A percentile compares a stretch with the other conserved stretches of the same genome.
Conservation (phyloP, 768 basidiomycete species). For the Russula brevipes region DNA sequence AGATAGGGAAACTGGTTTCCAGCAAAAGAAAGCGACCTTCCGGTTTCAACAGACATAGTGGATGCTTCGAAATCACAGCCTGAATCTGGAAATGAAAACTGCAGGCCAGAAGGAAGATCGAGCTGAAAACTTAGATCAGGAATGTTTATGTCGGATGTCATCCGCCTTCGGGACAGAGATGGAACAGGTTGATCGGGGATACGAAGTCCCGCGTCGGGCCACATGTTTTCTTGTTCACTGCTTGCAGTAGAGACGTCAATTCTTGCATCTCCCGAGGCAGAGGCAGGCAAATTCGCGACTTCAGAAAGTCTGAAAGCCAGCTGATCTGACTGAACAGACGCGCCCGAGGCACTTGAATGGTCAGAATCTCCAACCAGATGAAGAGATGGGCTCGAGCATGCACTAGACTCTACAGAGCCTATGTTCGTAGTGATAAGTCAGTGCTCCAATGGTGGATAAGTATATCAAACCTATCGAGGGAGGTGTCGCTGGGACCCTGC, state of each 20-base stretch:
- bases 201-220: not conserved
- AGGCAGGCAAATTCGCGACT: slow-evolving; percentile 13
- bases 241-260: not conserved
- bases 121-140: slow-evolving; percentile 28
- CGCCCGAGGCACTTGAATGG: slow-evolving; percentile 6
- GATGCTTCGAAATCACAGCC: slow-evolving; percentile 12
- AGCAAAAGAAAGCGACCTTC: slow-evolving; percentile 7
- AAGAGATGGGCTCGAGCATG: slow-evolving; percentile 17
- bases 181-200: slow-evolving; percentile 10
- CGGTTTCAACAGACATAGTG: slow-evolving; percentile 5
- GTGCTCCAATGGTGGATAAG: not conserved
- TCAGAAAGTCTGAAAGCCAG: not conserved
- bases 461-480: slow-evolving; percentile 17
- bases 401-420: slow-evolving; percentile 17
- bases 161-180: slow-evolving; percentile 34
- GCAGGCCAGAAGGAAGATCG: slow-evolving; percentile 26
- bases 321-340: slow-evolving; percentile 13
- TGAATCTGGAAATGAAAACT: slow-evolving; percentile 22
- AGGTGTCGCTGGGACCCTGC: slow-evolving; percentile 7
- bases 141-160: slow-evolving; percentile 29
- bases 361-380: not conserved
- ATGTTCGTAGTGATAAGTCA: not conserved
- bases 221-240: slow-evolving; percentile 15
- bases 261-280: not conserved
- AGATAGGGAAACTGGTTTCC: slow-evolving; percentile 10